These are phyloP conservation scores for Annulohypoxylon truncatum DNA, from an alignment of 2,329 filamentous ascomycete species.

Conservation along the genomic window DNA sequence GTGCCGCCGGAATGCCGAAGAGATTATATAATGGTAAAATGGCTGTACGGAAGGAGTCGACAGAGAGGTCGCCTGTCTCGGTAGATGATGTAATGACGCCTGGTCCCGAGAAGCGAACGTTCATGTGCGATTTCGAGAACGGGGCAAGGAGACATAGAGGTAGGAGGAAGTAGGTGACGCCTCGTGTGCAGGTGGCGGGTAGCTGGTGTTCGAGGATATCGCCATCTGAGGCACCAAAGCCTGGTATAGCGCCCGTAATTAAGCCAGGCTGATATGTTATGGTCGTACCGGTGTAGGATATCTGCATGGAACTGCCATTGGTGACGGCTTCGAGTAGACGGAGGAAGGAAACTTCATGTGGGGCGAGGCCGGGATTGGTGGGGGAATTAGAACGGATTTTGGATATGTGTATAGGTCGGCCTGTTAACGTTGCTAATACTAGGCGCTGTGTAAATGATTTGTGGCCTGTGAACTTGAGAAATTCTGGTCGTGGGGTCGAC, in stretches of 20 bases:
- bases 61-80: slow-evolving; percentile 84
- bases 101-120: slow-evolving; percentile 87
- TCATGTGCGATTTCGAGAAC: slow-evolving; percentile 91
- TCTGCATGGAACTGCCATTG: slow-evolving; percentile 94
- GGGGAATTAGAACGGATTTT: slow-evolving; percentile 90
- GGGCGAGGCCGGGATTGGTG: slow-evolving; percentile 87
- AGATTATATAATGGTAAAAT: slow-evolving; percentile 89
- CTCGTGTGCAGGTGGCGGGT: slow-evolving; percentile 79
- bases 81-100: slow-evolving; percentile 94
- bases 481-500: slow-evolving; percentile 58
- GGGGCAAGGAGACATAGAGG: slow-evolving; percentile 91
- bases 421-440: slow-evolving; percentile 90
- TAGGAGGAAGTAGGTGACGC: slow-evolving; percentile 91
- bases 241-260: slow-evolving; percentile 85
- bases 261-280: slow-evolving; percentile 92
- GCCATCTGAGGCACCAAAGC: slow-evolving; percentile 74
- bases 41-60: slow-evolving; percentile 93
- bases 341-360: slow-evolving; percentile 94
- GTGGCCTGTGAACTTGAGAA: slow-evolving; percentile 84
- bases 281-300: slow-evolving; percentile 95
- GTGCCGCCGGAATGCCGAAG: slow-evolving; percentile 83
- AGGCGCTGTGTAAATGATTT: slow-evolving; percentile 85
- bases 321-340: slow-evolving; percentile 94
- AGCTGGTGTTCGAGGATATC: slow-evolving; percentile 86
- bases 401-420: slow-evolving; percentile 88